Percentiles rank a stretch among this genome's conserved stretches.
Conservation (phyloP, 2,329 filamentous ascomycete species). For the Penicillium sp. region DNA sequence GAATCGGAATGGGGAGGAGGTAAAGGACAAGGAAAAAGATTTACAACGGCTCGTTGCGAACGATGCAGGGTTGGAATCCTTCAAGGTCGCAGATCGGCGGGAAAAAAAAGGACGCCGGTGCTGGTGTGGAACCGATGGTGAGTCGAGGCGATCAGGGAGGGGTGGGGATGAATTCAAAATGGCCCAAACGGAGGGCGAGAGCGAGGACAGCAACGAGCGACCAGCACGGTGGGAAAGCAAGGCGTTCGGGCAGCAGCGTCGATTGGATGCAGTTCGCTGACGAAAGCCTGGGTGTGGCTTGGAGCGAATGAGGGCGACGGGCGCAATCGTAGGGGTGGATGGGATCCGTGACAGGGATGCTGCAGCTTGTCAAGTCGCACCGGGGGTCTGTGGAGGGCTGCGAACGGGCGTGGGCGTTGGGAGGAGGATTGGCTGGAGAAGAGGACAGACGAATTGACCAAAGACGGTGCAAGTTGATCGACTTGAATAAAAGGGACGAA, state of each 20-base stretch:
- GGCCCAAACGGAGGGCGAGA: conserved; percentile 26
- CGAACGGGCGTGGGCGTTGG: neutral
- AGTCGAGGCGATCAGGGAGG: conserved; percentile 32
- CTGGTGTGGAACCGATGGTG: conserved; percentile 25
- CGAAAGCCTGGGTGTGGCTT: conserved; percentile 33
- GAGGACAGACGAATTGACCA: neutral
- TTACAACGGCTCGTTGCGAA: conserved; percentile 7
- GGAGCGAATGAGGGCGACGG: conserved; percentile 26
- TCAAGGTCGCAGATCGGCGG: conserved; percentile 23
- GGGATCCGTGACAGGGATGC: conserved; percentile 40
- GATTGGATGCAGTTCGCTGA: conserved; percentile 35
- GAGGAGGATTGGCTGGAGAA: neutral
- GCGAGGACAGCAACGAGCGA: conserved; percentile 24
- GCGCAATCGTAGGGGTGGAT: conserved; percentile 28
- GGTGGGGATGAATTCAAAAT: conserved; percentile 29
- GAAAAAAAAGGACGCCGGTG: conserved; percentile 20
- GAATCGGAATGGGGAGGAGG: neutral
- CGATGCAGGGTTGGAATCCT: conserved; percentile 12
- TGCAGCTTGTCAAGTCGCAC: conserved; percentile 33
- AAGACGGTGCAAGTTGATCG: too few relatives aligned
- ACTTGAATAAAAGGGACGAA: neutral
- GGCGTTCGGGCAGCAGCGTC: conserved; percentile 42
- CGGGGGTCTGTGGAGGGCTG: conserved; percentile 4
- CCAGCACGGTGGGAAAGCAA: conserved; percentile 36
- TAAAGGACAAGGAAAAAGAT: neutral